Conservation (phyloP, 2,329 filamentous ascomycete genomes). For the Apiospora sp. region DNA sequence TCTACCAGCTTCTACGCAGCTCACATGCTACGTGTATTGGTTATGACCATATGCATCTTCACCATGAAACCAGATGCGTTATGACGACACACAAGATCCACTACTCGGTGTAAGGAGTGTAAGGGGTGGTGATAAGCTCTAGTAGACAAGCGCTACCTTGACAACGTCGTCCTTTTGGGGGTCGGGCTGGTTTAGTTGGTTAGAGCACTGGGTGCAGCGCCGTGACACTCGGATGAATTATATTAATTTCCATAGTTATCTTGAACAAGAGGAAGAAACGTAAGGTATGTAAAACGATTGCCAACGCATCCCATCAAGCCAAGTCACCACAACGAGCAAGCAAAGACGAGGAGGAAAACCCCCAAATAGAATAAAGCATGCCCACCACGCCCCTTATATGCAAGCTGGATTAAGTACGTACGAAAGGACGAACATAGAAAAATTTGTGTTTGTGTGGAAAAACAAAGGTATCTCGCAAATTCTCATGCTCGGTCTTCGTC, state of each 20-base stretch:
- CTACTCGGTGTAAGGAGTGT: too few species aligned
- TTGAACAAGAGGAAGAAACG: neutral
- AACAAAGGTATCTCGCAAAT: neutral
- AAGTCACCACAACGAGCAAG: neutral
- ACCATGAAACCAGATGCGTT: neutral
- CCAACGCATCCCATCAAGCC: neutral
- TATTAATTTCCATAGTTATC: neutral
- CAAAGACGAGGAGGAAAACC: neutral
- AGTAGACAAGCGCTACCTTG: too few species aligned
- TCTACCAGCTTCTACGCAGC: too few species aligned
- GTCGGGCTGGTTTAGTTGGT: too few species aligned
- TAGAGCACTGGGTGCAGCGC: too few species aligned
- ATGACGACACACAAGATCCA: neutral
- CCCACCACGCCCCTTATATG: neutral
- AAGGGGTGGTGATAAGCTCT: too few species aligned
- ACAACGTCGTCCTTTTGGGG: too few species aligned
- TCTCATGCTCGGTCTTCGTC: neutral
- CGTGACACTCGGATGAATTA: too few species aligned
- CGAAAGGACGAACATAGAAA: neutral
- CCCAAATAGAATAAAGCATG: neutral
- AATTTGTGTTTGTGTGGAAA: neutral
- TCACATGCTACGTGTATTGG: too few species aligned
- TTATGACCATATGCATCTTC: neutral
- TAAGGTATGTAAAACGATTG: conserved; percentile 1
- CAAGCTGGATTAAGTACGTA: neutral